Base-by-base conservation (phyloP, 345 rosid genomes). In the Mallotus nudiflorus region DNA sequence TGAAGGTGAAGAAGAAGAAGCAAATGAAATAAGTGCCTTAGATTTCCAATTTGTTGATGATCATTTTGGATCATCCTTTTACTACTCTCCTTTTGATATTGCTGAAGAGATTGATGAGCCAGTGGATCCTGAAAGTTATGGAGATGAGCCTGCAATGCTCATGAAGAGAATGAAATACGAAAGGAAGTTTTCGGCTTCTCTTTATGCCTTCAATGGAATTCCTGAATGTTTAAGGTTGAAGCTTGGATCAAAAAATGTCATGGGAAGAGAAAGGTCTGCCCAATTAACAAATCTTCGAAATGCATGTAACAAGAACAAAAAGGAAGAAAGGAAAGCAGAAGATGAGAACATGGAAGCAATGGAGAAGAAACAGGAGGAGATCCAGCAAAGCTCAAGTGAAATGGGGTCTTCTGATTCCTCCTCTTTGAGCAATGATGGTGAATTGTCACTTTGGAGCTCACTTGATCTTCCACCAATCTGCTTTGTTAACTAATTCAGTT, bases 391-490 rank as follows among this genome's bases (percentile, higher is more conserved):
- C 48, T 66, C 78, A 9, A 33, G 15, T 22, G 70, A 66, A 35
- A 62, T 59, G 53, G 73, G 22, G 33, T 60, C 69, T 9, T 46
- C 78, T 57, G 18, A 4, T 48, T 48, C 52, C 15, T 53, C 70
- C 31, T 68, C 78, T 35, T 37, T 64, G 37, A 72, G 62, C 49
- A 74, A 69, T 63, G 87, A 82, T 35, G 83, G 81, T 14, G 94
- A 85, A 72, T 64, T 74, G 44, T 73, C 73, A 22, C 73, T 86
- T 22, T 89, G 94, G 86, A 87, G 84, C 84, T 79, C 88, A 27
- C 89, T 89, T 62, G 91, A 85, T 78, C 91, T 85, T 11, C 89
- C 83, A 31, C 83, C 88, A 16, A 84, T 89, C 67, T 87, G 93
- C 72, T 83, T 66, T 53, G 88, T 87, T 40, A 85, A 78, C 82